These are phyloP conservation scores for Agrocybe chaxingu DNA, from an alignment of 768 basidiomycete genomes.

Conservation along the genomic window DNA sequence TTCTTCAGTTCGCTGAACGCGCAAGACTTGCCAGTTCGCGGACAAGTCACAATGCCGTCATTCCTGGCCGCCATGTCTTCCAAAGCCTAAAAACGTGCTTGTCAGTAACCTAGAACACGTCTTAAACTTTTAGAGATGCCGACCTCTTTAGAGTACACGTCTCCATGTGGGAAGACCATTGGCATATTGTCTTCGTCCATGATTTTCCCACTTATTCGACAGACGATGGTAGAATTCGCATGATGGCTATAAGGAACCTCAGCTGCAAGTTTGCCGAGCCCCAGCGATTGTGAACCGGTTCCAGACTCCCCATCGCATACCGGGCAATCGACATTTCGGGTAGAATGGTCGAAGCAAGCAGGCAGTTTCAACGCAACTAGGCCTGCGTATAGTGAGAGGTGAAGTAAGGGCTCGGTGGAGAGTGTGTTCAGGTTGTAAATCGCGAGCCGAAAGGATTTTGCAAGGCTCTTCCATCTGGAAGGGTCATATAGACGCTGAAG, in stretches of 20 bases:
- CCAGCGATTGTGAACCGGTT: constrained; percentile 35
- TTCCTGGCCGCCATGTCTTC: constrained; percentile 85
- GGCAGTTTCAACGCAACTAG: constrained; percentile 88
- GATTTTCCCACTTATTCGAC: constrained; percentile 84
- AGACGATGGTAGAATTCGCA: constrained; percentile 93
- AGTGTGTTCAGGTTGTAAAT: constrained; percentile 87
- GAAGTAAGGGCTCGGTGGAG: constrained; percentile 82
- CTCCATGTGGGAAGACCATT: constrained; percentile 86
- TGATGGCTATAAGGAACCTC: constrained; percentile 94
- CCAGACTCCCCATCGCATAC: constrained; percentile 69
- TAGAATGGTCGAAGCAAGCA: constrained; percentile 63
- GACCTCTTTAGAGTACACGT: constrained; percentile 93
- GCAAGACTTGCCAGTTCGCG: constrained; percentile 64
- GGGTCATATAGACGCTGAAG: constrained; percentile 78
- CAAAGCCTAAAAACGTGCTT: constrained; percentile 55
- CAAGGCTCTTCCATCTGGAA: constrained; percentile 72
- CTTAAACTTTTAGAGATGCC: constrained; percentile 19
- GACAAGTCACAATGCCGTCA: constrained; percentile 80
- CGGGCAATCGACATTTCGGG: constrained; percentile 85
- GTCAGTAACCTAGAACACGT: constrained; percentile 12
- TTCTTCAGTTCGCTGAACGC: constrained; percentile 70
- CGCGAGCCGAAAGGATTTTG: constrained; percentile 77
- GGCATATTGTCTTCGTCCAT: constrained; percentile 96
- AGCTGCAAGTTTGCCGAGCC: constrained; percentile 70
- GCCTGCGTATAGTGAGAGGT: constrained; percentile 88